Evolutionary conservation across 768 basidiomycete species (phyloP), one percentile per base, ranked within the genome.

Genomic region (Panaeolus papilionaceus): DNA sequence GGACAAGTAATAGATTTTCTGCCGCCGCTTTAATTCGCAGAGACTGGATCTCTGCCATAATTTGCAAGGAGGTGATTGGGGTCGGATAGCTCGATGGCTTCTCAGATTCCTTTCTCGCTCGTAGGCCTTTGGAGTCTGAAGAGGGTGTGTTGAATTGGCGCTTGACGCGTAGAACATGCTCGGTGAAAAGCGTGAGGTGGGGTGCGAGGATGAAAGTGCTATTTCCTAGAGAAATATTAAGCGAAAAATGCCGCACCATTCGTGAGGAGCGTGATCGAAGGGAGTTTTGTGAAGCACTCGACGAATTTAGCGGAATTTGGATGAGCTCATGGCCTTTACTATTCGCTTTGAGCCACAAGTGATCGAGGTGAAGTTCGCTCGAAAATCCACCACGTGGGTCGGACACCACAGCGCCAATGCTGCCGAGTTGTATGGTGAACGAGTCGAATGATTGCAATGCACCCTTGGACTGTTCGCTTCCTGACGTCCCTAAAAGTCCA

Each of bases 1-100:
- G 82, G 64, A 91, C 92, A 65, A 92, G 84, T 18, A 86, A 80
- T 37, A 94, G 80, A 71, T 89, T 92, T 72, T 90, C 89, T 7
- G 92, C 91, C 5, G 86, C 88, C 8, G 91, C 91, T 65, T 84
- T 85, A n/a, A 92, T 72, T 33, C 81, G 82, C 49, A 91, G 69
- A 8, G 74, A 79, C 7, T 77, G 80, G 61, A 90, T 70, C 40
- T 78, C 77, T 6, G 85, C 73, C 5, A 83, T 75, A 12, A 85
- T 49, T 63, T 88, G 83, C 7, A 78, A 39, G 26, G 66, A 77
- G 38, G 68, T 66, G 20, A 77, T 45, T 49, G 71, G 73, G 11
- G 73, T 68, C n/a, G 61, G 45, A 38, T 63, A 62, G 40, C 61
- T 45, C 20, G 66, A 69, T 37, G 66, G 11, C 45, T 66, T 69